phyloP scores from a whole-genome alignment of 805 yeast species.

The Myxozyma monticola region DNA sequence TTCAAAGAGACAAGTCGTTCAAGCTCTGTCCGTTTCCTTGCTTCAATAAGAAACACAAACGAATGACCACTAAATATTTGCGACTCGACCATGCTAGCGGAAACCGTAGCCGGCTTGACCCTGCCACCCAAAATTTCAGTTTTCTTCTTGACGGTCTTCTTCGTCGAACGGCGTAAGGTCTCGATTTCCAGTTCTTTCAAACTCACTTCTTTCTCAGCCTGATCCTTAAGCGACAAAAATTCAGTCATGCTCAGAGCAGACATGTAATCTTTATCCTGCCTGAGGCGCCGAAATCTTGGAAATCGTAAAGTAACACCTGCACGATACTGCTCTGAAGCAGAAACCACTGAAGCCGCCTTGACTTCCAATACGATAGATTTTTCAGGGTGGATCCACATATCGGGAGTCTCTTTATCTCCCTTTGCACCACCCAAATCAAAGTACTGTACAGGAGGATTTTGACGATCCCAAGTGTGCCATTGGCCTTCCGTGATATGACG shows the following conservation, averaged over 20 bases:
- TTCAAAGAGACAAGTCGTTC: slow-evolving; percentile 52
- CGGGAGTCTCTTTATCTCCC: slow-evolving; percentile 49
- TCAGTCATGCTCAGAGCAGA: slow-evolving; percentile 24
- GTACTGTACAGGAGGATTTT: slow-evolving; percentile 43
- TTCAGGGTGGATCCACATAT: slow-evolving; percentile 75
- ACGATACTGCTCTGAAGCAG: slow-evolving; percentile 51
- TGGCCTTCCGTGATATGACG: slow-evolving; percentile 56
- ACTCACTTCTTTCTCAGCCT: slow-evolving; percentile 35
- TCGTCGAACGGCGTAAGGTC: slow-evolving; percentile 9
- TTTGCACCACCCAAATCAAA: slow-evolving; percentile 31
- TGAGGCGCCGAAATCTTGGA: slow-evolving; percentile 65
- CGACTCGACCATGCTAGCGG: slow-evolving; percentile 2
- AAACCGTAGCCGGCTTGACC: background rate
- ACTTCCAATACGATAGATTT: slow-evolving; percentile 79
- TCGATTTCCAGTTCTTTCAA: slow-evolving; percentile 41
- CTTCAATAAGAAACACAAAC: slow-evolving; percentile 8
- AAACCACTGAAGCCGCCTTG: slow-evolving; percentile 72
- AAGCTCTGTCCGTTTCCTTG: slow-evolving; percentile 32
- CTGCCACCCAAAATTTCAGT: slow-evolving; percentile 5
- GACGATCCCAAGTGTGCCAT: slow-evolving; percentile 53
- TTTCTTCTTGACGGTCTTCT: slow-evolving; percentile 8
- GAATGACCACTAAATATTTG: slow-evolving; percentile 13
- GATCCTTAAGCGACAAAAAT: slow-evolving; percentile 27
- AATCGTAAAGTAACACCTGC: slow-evolving; percentile 72
- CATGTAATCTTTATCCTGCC: slow-evolving; percentile 65